Percentiles rank a stretch among this genome's conserved stretches.
Conservation (phyloP, 257 asterid species). For the Nicotiana noctiflora region DNA sequence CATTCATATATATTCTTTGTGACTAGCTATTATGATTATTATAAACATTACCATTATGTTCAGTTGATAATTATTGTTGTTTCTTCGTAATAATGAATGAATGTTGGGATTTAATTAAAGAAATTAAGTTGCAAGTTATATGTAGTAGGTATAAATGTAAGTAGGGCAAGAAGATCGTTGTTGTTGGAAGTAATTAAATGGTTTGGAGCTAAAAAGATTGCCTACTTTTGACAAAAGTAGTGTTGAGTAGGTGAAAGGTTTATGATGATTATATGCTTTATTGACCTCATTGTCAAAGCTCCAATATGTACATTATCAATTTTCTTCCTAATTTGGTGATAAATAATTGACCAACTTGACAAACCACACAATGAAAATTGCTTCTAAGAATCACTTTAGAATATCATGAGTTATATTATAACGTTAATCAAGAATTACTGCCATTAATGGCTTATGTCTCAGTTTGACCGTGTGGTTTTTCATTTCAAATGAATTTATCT, state of each 20-base stretch:
- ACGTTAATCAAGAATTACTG: neutral
- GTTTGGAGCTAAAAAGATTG: constrained; percentile 27
- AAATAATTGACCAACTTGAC: neutral
- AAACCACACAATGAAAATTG: neutral
- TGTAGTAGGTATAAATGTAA: neutral
- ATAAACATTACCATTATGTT: neutral
- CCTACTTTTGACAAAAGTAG: constrained; percentile 31
- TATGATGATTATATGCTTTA: constrained; percentile 15
- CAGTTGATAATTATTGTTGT: neutral
- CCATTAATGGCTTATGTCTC: no score
- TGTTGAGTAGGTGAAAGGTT: constrained; percentile 35
- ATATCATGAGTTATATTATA: neutral
- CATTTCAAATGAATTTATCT: no score
- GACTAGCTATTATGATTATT: neutral
- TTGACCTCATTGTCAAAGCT: constrained; percentile 18
- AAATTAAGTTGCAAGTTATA: neutral
- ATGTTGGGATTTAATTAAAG: neutral
- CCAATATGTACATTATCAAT: neutral
- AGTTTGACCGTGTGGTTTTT: no score
- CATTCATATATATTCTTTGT: neutral
- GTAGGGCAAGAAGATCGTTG: neutral
- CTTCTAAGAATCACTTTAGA: neutral
- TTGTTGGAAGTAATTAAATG: constrained; percentile 1
- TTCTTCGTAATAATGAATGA: neutral
- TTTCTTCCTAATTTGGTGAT: neutral